Evolutionary conservation across 805 yeast genomes (phyloP), one percentile per base, ranked within the genome.

Genomic region (Saccharomycopsis fodiens): DNA sequence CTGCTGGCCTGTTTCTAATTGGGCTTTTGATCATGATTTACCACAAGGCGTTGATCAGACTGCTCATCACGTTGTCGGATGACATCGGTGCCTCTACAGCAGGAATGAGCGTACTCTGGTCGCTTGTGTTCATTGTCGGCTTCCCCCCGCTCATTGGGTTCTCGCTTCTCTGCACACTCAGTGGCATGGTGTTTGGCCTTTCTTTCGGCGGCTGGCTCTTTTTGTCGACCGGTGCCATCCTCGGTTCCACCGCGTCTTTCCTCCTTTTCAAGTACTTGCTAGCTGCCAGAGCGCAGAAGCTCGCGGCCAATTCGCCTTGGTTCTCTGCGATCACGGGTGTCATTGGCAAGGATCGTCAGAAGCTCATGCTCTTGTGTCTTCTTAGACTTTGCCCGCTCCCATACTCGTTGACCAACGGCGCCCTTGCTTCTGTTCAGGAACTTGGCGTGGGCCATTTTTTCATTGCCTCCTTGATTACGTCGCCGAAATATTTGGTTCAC

Each of bases 81-180:
- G 57, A 60, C n/a, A 69, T 79, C 67, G 53, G 57, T 23, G 57
- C 59, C 1, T 59, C 67, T 39, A 57, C 55, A 16, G 65, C 59
- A 35, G 77, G 82, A 0, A 63, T 65, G 10, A 48, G 70, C 3
- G 52, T 78, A 0, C 57, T 89, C 47, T 73, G 79, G 42, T 15
- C 62, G 3, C 59, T 81, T 39, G 62, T 88, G 3, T 74, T 82
- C 53, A 22, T 72, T 1, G 88, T 89, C 3, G 79, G 93, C 0
- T 89, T 91, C 67, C 97, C 98, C 1, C 98, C 97, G 1, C 52
- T 91, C 54, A 62, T 87, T 29, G 98, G 98, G 1, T 89, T 81
- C 63, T 73, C 91, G 3, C 70, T 81, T 17, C 61, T 85, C 16
- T 72, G 82, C 16, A 71, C 83, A 39, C 58, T 82, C 13, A 68